phyloP scores from a whole-genome alignment of 768 basidiomycete species.

The Erythrobasidium yunnanense region DNA sequence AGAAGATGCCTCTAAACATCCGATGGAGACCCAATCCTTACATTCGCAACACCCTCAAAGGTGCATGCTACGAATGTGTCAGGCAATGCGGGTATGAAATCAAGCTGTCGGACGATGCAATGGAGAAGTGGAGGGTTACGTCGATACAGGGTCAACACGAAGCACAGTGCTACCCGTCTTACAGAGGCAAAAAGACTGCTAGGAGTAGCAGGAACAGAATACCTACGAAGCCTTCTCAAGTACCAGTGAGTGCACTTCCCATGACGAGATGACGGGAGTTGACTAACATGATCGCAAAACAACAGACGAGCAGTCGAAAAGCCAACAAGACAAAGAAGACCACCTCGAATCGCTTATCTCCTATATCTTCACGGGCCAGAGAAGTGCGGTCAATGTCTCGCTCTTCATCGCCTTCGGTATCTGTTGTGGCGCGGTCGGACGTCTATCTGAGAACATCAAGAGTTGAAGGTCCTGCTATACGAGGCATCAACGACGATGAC shows the following conservation, averaged over 20 bases:
- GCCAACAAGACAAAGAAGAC: not conserved
- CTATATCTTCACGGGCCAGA: not conserved
- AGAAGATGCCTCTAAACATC: constrained; percentile 1
- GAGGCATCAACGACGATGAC: not conserved
- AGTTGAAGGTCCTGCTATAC: not conserved
- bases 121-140: not conserved
- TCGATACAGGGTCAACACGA: not conserved
- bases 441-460: not conserved
- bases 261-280: not conserved
- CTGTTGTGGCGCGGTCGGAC: not conserved
- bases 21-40: not conserved
- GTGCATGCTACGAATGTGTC: constrained; percentile 16
- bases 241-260: not conserved
- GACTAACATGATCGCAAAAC: not conserved
- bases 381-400: not conserved
- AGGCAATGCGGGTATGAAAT: constrained; percentile 18
- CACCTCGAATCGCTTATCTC: not conserved
- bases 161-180: not conserved
- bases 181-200: not conserved
- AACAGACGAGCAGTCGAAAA: not conserved
- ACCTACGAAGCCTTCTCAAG: not conserved
- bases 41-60: not conserved
- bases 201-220: not conserved
- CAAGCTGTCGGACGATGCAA: constrained; percentile 5
- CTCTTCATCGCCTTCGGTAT: constrained; percentile 1